Evolutionary conservation across 1,284 basidiomycete species (phyloP).

Genomic region (Marasmius sp.): DNA sequence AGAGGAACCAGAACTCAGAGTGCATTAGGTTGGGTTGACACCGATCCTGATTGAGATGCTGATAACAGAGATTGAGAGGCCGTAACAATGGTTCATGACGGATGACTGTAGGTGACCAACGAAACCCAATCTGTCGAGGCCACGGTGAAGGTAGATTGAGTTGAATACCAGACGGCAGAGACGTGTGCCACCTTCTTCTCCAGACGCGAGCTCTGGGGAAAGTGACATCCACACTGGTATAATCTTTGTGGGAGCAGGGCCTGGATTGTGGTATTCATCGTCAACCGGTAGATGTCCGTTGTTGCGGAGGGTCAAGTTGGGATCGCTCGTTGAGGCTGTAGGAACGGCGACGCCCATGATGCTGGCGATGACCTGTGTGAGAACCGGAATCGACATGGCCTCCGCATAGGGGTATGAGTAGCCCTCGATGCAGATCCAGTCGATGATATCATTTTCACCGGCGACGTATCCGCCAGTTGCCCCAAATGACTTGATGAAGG

Average conservation of each 20-base stretch:
- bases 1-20: constrained; percentile 50
- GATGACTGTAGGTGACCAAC: constrained; percentile 94
- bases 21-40: constrained; percentile 44
- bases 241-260: constrained; percentile 60
- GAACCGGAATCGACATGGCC: too few species aligned
- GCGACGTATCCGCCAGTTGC: constrained; percentile 96
- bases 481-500: constrained; percentile 98
- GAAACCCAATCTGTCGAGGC: constrained; percentile 91
- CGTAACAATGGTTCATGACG: constrained; percentile 89
- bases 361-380: constrained; percentile 89
- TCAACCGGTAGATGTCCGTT: constrained; percentile 29
- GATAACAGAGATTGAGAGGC: constrained; percentile 45
- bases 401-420: too few species aligned
- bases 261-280: constrained; percentile 50
- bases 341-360: constrained; percentile 87
- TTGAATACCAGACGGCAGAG: constrained; percentile 96
- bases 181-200: too few species aligned
- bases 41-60: constrained; percentile 30
- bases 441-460: constrained; percentile 79
- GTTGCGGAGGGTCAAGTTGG: constrained; percentile 28
- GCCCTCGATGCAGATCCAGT: too few species aligned
- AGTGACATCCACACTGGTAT: constrained; percentile 76
- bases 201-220: constrained; percentile 69
- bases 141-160: constrained; percentile 87
- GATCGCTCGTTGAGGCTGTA: constrained; percentile 28